Percentiles rank a stretch among this genome's conserved stretches.
Conservation (phyloP, 139 green algal species). For the Ettlia oleoabundans region DNA sequence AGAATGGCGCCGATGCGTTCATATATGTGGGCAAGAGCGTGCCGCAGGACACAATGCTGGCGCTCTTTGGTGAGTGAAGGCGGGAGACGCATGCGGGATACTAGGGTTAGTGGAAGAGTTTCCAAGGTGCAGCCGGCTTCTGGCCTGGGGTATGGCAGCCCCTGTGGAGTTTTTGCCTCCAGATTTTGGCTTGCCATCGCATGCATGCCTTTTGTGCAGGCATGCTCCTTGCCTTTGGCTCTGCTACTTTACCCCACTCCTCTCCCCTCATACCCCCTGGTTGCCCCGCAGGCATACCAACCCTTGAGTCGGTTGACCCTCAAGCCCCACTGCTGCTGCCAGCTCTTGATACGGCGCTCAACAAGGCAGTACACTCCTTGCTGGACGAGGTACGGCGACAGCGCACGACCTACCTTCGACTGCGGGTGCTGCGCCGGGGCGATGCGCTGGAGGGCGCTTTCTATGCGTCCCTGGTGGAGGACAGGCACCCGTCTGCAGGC, state of each 20-base stretch:
- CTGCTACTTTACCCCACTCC: not conserved
- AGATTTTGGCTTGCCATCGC: too few species aligned
- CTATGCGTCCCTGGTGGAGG: conserved; percentile 79
- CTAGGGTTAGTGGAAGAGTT: too few species aligned
- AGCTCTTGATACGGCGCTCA: conserved; percentile 19
- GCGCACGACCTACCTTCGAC: conserved; percentile 71
- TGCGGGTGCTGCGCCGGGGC: conserved; percentile 64
- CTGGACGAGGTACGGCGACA: conserved; percentile 70
- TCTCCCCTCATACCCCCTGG: too few species aligned
- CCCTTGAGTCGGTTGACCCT: conserved; percentile 46
- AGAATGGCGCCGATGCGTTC: conserved; percentile 77
- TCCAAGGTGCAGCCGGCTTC: too few species aligned
- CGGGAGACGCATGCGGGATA: too few species aligned
- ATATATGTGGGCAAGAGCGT: conserved; percentile 50
- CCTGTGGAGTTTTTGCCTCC: too few species aligned
- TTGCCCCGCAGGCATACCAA: conserved; percentile 39
- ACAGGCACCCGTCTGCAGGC: conserved; percentile 63
- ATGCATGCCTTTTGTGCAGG: too few species aligned
- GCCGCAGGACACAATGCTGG: conserved; percentile 38
- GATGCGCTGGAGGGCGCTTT: conserved; percentile 70
- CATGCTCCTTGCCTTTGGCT: not conserved
- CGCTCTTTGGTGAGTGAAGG: conserved; percentile 75
- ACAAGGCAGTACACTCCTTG: conserved; percentile 55
- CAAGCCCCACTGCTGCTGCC: conserved; percentile 12
- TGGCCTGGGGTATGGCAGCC: too few species aligned